Evolutionary conservation across 306 rosid species (phyloP).

Genomic region (Coriaria nepalensis): DNA sequence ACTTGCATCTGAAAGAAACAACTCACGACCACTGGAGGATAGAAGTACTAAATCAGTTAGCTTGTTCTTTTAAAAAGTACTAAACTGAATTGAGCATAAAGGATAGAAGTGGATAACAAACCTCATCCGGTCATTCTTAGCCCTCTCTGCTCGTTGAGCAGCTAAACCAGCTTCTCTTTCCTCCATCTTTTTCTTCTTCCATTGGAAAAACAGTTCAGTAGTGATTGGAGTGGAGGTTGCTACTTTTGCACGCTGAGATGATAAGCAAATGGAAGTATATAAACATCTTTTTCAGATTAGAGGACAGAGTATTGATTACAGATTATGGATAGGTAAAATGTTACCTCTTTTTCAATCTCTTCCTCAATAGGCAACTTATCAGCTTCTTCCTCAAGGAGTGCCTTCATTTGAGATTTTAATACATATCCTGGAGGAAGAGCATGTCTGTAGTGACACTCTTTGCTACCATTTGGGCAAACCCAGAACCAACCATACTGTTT

Average conservation of each 20-base stretch:
- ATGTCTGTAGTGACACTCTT: conserved; percentile 90
- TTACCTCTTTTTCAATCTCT: conserved; percentile 89
- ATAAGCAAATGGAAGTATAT: conserved; percentile 3
- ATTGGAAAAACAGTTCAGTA: conserved; percentile 63
- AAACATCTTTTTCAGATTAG: not conserved
- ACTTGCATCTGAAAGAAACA: conserved; percentile 83
- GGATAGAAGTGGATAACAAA: conserved; percentile 10
- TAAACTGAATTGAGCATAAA: not conserved
- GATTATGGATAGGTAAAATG: conserved; percentile 1
- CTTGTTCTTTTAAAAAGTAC: not conserved
- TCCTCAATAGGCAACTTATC: conserved; percentile 69
- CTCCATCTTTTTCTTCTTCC: conserved; percentile 78
- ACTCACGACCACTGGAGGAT: conserved; percentile 44
- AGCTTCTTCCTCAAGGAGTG: conserved; percentile 67
- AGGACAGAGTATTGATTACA: not conserved
- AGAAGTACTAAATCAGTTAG: conserved; percentile 5
- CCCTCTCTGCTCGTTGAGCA: conserved; percentile 85
- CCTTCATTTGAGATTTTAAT: conserved; percentile 96
- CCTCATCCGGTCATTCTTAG: conserved; percentile 97
- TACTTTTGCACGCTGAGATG: conserved; percentile 60
- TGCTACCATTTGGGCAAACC: conserved; percentile 83
- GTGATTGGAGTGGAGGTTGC: conserved; percentile 71
- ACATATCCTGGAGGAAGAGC: conserved; percentile 94
- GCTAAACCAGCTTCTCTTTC: conserved; percentile 89
- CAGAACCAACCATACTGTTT: conserved; percentile 98